Evolutionary conservation across 2,329 filamentous ascomycete species (phyloP).

Genomic region (Pyrenochaeta sp.): DNA sequence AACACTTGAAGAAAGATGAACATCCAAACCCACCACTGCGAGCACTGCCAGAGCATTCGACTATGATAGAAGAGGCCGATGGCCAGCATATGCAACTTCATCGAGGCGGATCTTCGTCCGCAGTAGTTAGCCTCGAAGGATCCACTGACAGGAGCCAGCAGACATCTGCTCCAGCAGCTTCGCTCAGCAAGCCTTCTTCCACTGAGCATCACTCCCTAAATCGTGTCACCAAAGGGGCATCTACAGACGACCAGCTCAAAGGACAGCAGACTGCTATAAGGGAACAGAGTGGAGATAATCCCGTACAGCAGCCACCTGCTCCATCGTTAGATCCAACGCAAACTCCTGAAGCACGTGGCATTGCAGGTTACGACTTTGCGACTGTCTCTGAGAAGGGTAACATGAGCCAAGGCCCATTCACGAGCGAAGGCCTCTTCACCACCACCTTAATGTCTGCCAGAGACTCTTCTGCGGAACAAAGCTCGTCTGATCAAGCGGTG

Average conservation of each 20-base stretch:
- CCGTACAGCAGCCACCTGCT: background rate
- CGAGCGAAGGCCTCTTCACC: too few relatives aligned
- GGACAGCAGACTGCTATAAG: background rate
- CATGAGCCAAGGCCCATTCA: too few relatives aligned
- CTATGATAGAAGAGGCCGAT: slow-evolving; percentile 11
- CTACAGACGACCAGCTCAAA: background rate
- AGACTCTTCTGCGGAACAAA: background rate
- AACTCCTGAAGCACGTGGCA: background rate
- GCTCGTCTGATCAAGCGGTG: background rate
- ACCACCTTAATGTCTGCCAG: too few relatives aligned
- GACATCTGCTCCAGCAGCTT: background rate
- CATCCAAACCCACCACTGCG: slow-evolving; percentile 43
- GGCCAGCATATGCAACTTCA: background rate
- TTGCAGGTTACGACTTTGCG: slow-evolving; percentile 13
- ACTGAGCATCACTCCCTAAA: background rate
- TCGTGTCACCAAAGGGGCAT: background rate
- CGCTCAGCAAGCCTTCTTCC: background rate
- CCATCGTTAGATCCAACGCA: background rate
- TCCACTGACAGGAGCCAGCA: background rate
- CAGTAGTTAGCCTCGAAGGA: background rate
- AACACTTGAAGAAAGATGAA: slow-evolving; percentile 47
- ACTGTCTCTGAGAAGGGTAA: background rate
- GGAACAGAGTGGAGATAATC: background rate
- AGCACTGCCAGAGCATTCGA: slow-evolving; percentile 48
- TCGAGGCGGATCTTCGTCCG: slow-evolving; percentile 3